Percentiles rank a stretch among this genome's conserved stretches.
Conservation (phyloP, 2,329 filamentous ascomycete species). For the Seiridium cupressi region DNA sequence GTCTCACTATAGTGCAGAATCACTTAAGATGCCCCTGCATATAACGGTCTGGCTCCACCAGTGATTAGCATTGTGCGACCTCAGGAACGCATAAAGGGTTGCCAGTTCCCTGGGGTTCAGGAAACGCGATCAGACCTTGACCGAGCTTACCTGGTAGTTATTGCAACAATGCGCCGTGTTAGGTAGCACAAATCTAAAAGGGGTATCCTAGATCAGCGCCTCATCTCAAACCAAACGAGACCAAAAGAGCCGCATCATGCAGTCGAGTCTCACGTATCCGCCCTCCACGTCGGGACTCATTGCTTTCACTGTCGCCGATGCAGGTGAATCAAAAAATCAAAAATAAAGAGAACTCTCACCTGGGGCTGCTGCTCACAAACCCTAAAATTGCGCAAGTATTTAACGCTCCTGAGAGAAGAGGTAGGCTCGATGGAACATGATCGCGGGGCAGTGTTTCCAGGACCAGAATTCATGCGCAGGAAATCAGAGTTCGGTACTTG, state of each 20-base stretch:
- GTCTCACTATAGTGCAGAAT: neutral
- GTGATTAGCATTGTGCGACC: slow-evolving; percentile 19
- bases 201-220: neutral
- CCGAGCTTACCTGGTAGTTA: neutral
- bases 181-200: neutral
- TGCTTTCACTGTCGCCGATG: too few relatives aligned
- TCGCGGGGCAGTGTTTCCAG: neutral
- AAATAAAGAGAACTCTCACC: too few relatives aligned
- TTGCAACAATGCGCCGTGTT: neutral
- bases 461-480: neutral
- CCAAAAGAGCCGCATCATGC: too few relatives aligned
- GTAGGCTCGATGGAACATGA: neutral
- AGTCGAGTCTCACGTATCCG: too few relatives aligned
- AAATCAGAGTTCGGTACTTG: neutral
- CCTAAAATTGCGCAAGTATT: neutral
- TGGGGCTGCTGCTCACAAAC: too few relatives aligned
- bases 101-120: slow-evolving; percentile 3
- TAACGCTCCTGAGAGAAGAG: neutral
- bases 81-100: slow-evolving; percentile 9
- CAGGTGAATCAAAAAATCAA: too few relatives aligned
- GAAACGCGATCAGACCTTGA: slow-evolving; percentile 5
- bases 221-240: neutral
- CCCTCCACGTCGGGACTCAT: too few relatives aligned
- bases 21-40: slow-evolving; percentile 18
- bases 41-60: slow-evolving; percentile 22